phyloP scores from a whole-genome alignment of 805 yeast genomes.

The Barnettozyma salicaria region DNA sequence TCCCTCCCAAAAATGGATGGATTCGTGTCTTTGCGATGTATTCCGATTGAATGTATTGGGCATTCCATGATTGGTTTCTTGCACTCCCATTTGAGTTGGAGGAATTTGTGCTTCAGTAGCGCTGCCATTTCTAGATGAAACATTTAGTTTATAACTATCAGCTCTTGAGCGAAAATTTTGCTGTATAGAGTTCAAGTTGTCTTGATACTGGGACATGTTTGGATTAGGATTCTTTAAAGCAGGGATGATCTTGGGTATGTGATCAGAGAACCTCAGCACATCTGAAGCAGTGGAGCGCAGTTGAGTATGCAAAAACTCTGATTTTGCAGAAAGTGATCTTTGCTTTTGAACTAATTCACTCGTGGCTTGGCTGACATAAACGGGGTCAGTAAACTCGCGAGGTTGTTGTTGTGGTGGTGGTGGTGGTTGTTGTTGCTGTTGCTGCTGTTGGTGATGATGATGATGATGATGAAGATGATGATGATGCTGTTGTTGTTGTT shows the following conservation, averaged over 20 bases:
- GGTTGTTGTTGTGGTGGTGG: slow-evolving; percentile 4
- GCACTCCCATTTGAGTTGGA: too few relatives aligned
- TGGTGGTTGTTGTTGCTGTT: background rate
- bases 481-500: slow-evolving; percentile 12
- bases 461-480: slow-evolving; percentile 5
- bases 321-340: slow-evolving; percentile 10
- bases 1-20: slow-evolving; percentile 25
- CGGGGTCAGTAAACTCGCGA: slow-evolving; percentile 5
- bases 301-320: slow-evolving; percentile 19
- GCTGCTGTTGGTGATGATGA: slow-evolving; percentile 2
- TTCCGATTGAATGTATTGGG: slow-evolving; percentile 12
- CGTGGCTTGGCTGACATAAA: slow-evolving; percentile 8
- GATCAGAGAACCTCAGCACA: slow-evolving; percentile 21
- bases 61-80: slow-evolving; percentile 3
- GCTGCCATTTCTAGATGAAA: slow-evolving; percentile 3
- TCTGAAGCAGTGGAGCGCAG: slow-evolving; percentile 20
- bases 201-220: slow-evolving; percentile 10
- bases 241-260: slow-evolving; percentile 24
- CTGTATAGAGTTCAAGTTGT: slow-evolving; percentile 13
- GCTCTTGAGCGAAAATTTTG: slow-evolving; percentile 21
- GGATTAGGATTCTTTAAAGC: slow-evolving; percentile 11
- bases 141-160: slow-evolving; percentile 10
- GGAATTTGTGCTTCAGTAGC: too few relatives aligned
- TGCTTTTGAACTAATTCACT: slow-evolving; percentile 19
- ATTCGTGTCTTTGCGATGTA: slow-evolving; percentile 14